A percentile compares a stretch with the other conserved stretches of the same genome.
Conservation (phyloP, 805 yeast species). For the Pichia sporocuriosa region DNA sequence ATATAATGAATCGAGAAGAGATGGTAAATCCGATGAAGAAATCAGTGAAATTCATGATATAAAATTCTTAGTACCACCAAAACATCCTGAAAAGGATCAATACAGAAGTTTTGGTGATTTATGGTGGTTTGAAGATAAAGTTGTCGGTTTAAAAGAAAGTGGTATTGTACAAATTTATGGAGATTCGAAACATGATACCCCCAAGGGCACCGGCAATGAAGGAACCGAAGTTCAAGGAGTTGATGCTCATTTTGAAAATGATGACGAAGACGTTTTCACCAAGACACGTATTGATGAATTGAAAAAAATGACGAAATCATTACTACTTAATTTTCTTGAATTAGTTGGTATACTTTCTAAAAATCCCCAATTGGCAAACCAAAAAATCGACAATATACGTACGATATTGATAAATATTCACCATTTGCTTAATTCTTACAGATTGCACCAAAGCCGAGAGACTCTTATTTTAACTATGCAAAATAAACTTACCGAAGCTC, state of each 20-base stretch:
- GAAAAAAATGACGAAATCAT: constrained; percentile 70
- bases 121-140: constrained; percentile 76
- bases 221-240: no score
- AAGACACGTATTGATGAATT: constrained; percentile 62
- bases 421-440: constrained; percentile 82
- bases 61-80: constrained; percentile 58
- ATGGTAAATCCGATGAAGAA: constrained; percentile 19
- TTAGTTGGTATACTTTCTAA: constrained; percentile 70
- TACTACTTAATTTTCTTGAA: constrained; percentile 74
- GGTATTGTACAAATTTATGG: constrained; percentile 73
- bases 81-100: constrained; percentile 50
- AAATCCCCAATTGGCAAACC: constrained; percentile 55
- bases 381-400: constrained; percentile 72
- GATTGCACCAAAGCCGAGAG: constrained; percentile 94
- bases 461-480: constrained; percentile 72
- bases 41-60: constrained; percentile 32
- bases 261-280: constrained; percentile 31
- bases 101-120: constrained; percentile 86
- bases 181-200: constrained; percentile 5
- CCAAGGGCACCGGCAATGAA: no score
- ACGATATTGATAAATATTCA: constrained; percentile 82
- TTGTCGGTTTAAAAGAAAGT: constrained; percentile 67
- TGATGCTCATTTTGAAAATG: no score
- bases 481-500: constrained; percentile 43
- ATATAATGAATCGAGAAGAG: constrained; percentile 26